phyloP scores from a whole-genome alignment of 2,329 filamentous ascomycete species.

The Stemphylium beticola region DNA sequence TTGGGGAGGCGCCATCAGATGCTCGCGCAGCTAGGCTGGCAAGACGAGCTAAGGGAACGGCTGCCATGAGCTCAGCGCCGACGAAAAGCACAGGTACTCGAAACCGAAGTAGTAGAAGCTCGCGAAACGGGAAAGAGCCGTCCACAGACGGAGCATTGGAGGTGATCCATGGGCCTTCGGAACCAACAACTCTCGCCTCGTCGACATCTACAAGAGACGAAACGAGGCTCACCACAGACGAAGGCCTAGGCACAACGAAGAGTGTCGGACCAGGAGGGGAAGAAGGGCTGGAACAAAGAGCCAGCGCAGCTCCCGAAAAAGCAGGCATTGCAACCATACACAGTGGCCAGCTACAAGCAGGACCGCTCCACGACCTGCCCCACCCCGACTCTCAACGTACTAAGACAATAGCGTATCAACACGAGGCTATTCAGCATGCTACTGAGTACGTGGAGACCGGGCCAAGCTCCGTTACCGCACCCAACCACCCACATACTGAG shows the following conservation, averaged over 20 bases:
- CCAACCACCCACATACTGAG: neutral
- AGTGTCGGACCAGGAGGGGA: neutral
- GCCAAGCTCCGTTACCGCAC: neutral
- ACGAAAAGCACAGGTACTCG: neutral
- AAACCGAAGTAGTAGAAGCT: neutral
- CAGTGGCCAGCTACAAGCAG: constrained; percentile 3
- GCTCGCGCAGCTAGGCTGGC: constrained; percentile 14
- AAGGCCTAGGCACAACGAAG: neutral
- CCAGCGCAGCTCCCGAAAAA: constrained; percentile 6
- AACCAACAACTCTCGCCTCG: neutral
- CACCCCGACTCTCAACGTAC: constrained; percentile 1
- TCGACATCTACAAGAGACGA: neutral
- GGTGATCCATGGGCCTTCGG: neutral
- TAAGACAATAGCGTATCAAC: neutral
- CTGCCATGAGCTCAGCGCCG: neutral
- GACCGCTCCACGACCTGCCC: neutral
- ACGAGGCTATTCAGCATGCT: neutral
- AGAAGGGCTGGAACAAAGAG: constrained; percentile 1
- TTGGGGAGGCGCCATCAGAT: neutral
- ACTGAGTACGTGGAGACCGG: neutral
- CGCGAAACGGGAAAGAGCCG: constrained; percentile 1
- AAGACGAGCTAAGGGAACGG: constrained; percentile 8
- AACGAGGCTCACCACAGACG: neutral
- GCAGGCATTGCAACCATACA: neutral
- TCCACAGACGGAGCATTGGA: neutral